These are phyloP conservation scores for Mesembryanthemum crystallinum DNA, from an alignment of 148 eudicot genomes.

Conservation along the genomic window DNA sequence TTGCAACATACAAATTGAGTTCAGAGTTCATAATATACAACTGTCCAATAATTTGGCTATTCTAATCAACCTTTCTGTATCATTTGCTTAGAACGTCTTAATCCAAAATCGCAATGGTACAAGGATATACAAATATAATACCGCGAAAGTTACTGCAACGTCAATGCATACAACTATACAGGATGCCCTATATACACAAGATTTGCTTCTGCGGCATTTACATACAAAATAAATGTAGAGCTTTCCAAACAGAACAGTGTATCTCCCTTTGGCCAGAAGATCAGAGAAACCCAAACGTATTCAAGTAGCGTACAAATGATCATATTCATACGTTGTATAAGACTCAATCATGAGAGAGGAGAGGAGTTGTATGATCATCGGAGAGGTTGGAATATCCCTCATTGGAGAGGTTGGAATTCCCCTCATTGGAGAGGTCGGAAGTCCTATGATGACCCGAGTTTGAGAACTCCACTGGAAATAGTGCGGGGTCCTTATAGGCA, in stretches of 20 bases:
- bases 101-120: conserved; percentile 4
- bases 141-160: not conserved
- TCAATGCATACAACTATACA: not conserved
- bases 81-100: not conserved
- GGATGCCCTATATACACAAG: not conserved
- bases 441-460: conserved; percentile 25
- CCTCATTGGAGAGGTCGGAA: not conserved
- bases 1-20: too few relatives aligned
- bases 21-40: too few relatives aligned
- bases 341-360: conserved; percentile 31
- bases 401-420: too few relatives aligned
- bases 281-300: too few relatives aligned
- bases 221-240: not conserved
- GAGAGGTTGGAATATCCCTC: conserved; percentile 9
- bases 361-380: conserved; percentile 40
- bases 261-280: not conserved
- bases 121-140: not conserved
- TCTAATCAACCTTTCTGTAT: too few relatives aligned
- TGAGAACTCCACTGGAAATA: conserved; percentile 37
- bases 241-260: not conserved
- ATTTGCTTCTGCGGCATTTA: not conserved
- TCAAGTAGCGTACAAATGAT: too few relatives aligned
- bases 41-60: too few relatives aligned
- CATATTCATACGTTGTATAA: not conserved
- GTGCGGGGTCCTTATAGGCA: conserved; percentile 56